Conservation (phyloP, 495 filamentous ascomycete genomes). For the Neurospora sublineolata region DNA sequence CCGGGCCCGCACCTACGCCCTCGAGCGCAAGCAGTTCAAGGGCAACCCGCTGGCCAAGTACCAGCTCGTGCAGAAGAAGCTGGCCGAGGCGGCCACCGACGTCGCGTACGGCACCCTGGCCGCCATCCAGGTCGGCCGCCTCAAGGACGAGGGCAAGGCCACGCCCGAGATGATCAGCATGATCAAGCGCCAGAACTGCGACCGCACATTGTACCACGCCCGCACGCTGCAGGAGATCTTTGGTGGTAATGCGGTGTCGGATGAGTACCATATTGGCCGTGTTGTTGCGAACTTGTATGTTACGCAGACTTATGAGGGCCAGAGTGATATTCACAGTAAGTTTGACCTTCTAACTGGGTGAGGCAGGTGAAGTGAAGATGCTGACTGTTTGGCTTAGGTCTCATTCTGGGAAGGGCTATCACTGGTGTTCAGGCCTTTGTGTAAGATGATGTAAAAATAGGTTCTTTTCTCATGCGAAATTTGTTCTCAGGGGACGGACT, state of each 20-base stretch:
- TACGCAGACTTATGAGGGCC: slow-evolving; percentile 94
- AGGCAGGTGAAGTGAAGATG: not conserved
- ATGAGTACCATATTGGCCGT: slow-evolving; percentile 88
- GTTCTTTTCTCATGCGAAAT: not conserved
- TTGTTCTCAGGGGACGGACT: not conserved
- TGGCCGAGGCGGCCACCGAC: slow-evolving; percentile 85
- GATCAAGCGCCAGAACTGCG: slow-evolving; percentile 97
- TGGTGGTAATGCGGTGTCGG: slow-evolving; percentile 91
- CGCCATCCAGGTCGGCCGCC: slow-evolving; percentile 75
- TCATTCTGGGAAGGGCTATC: slow-evolving; percentile 52
- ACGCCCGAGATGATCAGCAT: slow-evolving; percentile 97
- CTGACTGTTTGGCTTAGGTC: slow-evolving; percentile 27
- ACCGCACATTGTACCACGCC: slow-evolving; percentile 71
- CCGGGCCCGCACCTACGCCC: slow-evolving; percentile 70
- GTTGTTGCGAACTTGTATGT: slow-evolving; percentile 97
- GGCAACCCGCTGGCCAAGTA: slow-evolving; percentile 92
- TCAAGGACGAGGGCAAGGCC: slow-evolving; percentile 81
- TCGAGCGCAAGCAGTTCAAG: slow-evolving; percentile 94
- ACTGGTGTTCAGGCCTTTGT: slow-evolving; percentile 51
- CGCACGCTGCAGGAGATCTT: slow-evolving; percentile 85
- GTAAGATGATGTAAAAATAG: slow-evolving; percentile 13
- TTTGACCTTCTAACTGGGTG: slow-evolving; percentile 5
- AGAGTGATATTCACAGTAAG: slow-evolving; percentile 92
- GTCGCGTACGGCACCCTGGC: slow-evolving; percentile 81
- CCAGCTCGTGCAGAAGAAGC: slow-evolving; percentile 96